Base-by-base conservation (phyloP, 202 grass and related monocot genomes). In the Eragrostis tef region DNA sequence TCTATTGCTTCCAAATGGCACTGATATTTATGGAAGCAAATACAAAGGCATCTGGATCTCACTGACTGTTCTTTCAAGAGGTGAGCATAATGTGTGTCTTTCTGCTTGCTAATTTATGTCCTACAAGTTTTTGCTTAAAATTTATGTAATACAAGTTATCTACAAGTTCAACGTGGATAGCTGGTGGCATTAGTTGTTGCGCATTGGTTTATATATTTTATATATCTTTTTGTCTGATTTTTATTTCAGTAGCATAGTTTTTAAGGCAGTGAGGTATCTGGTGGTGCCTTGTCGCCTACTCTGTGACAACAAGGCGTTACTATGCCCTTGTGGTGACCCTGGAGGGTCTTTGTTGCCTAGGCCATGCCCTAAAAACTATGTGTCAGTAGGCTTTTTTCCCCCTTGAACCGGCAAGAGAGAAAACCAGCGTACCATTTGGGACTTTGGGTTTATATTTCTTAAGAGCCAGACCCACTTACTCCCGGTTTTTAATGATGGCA, bases 41-140 rank as follows among this genome's bases (percentile, higher is more conserved):
- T 99, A 99, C 87, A 99, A 99, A 92, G 97, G 97, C 84, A 96
- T 99, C 62, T 99, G 93, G 93, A 96, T 99, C 81, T 93, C 90
- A 77, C 63, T 99, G 34, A 93, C 91, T 45, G 54, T 96, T 84
- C 89, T 99, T 63, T 91, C 97, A 87, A 99, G 91, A 46, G 96
- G 96, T 93, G 77, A 93, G 93, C 79, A 69, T 79, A 89, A 50
- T 0, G n/a, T 24, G 27, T 88, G n/a, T 73, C 25, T 81, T 84
- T 74, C 52, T 56, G 13, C 50, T 45, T 64, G 43, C 52, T 71
- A 14, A 70, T 73, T 43, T 77, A 56, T 77, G 13, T 65, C 27
- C 44, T 83, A 58, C 29, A 58, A 19, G 15, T 29, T 39, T 39
- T 39, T 39, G 34, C 1, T 39, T 3, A 39, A 39, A 39, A 39